Evolutionary conservation across 805 yeast genomes (phyloP), one percentile per base, ranked within the genome.

Genomic region (Pichia nakasei): DNA sequence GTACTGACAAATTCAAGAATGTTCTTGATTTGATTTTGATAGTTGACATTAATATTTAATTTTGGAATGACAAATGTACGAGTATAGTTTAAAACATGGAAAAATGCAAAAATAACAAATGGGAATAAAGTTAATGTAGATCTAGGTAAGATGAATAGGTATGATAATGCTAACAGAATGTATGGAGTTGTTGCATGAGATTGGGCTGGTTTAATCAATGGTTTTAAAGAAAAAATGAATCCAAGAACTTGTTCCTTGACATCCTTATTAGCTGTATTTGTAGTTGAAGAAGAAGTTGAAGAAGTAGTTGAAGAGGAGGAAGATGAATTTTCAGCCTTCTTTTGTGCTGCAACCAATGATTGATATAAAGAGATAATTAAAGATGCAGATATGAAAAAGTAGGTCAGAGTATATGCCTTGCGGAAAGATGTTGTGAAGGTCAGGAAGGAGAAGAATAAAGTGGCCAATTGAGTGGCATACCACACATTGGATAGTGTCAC

Each of bases 311-410:
- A 17, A 31, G 13, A 22, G 59, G 54, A 35, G 57, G 32, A 29
- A 5, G 32, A 15, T 29, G 32, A 12, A 9, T n/a, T 9, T 37
- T 37, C 55, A 54, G 55, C 61, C 63, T 43, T 58, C 62, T 47
- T 62, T 55, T 54, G 68, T 36, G 31, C 5, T 11, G 45, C 26
- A 19, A 22, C 36, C 17, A 39, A 69, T 39, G 75, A 70, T 62
- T 88, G 89, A 60, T 69, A 79, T 26, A 83, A 63, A 46, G 87
- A 83, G 48, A 89, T 76, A 22, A 85, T 85, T 60, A 86, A 87
- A 20, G 95, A 79, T 50, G 72, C 75, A 34, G 84, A 58, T 9
- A 82, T 82, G 9, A 88, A 83, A 9, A 82, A 35, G 48, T 78
- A 78, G 2, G 82, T 71, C 44, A 73, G 53, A 41, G 75, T 70